phyloP scores from a whole-genome alignment of 139 green algal species.

The Picochlorum sp. region DNA sequence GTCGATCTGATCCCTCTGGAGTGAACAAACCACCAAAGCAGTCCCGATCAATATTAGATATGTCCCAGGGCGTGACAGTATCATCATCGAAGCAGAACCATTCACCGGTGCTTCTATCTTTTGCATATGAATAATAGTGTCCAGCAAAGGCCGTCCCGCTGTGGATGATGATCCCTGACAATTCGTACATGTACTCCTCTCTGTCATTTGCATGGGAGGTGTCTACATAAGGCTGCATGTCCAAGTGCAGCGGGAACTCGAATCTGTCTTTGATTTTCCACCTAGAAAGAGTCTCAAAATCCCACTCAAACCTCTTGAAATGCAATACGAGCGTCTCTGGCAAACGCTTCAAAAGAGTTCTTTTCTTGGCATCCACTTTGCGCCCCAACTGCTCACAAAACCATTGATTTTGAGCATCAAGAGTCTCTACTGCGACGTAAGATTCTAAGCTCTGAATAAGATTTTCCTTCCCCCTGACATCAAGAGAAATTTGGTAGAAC shows the following conservation, averaged over 20 bases:
- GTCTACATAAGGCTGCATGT: constrained; percentile 75
- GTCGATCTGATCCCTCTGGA: constrained; percentile 16
- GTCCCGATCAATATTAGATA: constrained; percentile 59
- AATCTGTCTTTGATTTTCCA: constrained; percentile 71
- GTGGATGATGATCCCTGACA: constrained; percentile 86
- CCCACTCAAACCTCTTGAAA: constrained; percentile 83
- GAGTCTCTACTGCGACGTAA: constrained; percentile 72
- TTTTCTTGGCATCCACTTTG: constrained; percentile 72
- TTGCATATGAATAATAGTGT: constrained; percentile 93
- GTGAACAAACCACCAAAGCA: constrained; percentile 68
- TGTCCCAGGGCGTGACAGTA: constrained; percentile 64
- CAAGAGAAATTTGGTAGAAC: constrained; percentile 57
- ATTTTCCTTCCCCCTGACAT: constrained; percentile 59
- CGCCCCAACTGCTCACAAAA: constrained; percentile 61
- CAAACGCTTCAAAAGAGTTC: constrained; percentile 59
- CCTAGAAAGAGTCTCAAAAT: constrained; percentile 69
- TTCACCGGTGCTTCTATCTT: constrained; percentile 23
- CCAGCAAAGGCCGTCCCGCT: constrained; percentile 83
- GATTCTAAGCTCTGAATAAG: constrained; percentile 58
- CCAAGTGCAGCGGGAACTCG: constrained; percentile 73
- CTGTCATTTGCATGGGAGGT: constrained; percentile 5
- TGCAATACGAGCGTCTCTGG: constrained; percentile 69
- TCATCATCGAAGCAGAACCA: constrained; percentile 88
- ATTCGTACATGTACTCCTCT: constrained; percentile 51
- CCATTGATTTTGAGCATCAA: constrained; percentile 93